Conservation (phyloP, 345 rosid species). For the Syzygium aromaticum region DNA sequence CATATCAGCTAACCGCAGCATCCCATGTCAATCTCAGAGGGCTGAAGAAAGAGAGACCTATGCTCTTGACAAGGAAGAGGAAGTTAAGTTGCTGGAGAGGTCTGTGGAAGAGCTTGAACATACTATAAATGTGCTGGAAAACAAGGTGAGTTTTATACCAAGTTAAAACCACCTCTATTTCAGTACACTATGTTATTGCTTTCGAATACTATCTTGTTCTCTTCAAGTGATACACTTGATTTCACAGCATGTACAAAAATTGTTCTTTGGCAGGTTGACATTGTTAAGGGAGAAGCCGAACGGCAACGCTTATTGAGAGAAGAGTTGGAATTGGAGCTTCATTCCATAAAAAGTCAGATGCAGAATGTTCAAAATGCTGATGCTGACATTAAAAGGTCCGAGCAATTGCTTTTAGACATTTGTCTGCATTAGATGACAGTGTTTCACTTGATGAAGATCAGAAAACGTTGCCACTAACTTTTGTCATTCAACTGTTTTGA, state of each 20-base stretch:
- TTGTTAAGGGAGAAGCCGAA: constrained; percentile 90
- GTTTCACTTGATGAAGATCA: not conserved
- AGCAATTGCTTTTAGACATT: not conserved
- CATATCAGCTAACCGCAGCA: not conserved
- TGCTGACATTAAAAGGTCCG: constrained; percentile 60
- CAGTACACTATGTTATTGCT: not conserved
- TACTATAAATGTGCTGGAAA: constrained; percentile 73
- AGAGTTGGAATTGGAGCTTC: constrained; percentile 85
- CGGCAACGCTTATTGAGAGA: constrained; percentile 79
- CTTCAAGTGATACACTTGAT: not conserved
- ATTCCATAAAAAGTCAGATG: constrained; percentile 57
- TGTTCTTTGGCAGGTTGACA: constrained; percentile 50
- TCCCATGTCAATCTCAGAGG: constrained; percentile 25
- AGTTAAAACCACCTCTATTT: not conserved
- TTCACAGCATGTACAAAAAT: not conserved
- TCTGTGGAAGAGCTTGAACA: constrained; percentile 88
- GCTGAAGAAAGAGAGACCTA: constrained; percentile 62
- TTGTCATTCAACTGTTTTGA: not conserved
- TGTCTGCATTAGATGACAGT: not conserved
- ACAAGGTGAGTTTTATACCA: constrained; percentile 41
- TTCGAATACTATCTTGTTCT: not conserved
- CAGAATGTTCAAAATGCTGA: constrained; percentile 53
- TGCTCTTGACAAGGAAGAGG: constrained; percentile 81
- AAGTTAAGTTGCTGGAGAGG: constrained; percentile 76
- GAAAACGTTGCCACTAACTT: not conserved